phyloP scores from a whole-genome alignment of 441 rosid species.

The Adansonia grandidieri region DNA sequence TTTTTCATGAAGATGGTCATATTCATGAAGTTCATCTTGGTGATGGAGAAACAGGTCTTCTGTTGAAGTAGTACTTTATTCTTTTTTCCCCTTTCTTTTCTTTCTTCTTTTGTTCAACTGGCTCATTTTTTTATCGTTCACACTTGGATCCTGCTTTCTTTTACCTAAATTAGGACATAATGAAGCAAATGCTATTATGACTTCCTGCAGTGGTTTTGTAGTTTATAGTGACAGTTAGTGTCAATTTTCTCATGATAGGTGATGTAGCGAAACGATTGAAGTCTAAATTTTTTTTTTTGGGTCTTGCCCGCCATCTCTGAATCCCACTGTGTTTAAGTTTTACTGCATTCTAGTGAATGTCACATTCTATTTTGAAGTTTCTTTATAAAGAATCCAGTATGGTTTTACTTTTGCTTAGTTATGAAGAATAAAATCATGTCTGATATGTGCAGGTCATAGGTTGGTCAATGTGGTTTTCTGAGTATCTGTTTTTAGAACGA shows the following conservation, averaged over 20 bases:
- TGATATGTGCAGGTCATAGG: conserved; percentile 63
- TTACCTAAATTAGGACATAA: background rate
- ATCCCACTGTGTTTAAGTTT: background rate
- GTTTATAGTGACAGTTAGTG: background rate
- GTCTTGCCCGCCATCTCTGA: background rate
- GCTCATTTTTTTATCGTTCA: background rate
- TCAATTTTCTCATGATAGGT: background rate
- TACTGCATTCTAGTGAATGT: background rate
- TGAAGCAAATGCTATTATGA: background rate
- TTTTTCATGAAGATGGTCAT: background rate
- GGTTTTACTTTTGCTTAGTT: conserved; percentile 15
- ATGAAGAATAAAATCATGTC: conserved; percentile 27
- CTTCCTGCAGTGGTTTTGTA: background rate
- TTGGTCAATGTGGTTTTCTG: conserved; percentile 93
- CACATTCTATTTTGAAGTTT: background rate
- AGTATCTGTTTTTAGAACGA: conserved; percentile 77
- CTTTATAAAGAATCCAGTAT: conserved; percentile 7
- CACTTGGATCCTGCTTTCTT: background rate
- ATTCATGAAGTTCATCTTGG: background rate
- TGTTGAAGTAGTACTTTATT: background rate
- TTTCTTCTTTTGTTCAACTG: background rate
- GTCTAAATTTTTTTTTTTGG: background rate
- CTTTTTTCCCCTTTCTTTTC: background rate
- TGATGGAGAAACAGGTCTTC: background rate
- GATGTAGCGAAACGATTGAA: background rate